Evolutionary conservation across 441 rosid species (phyloP), one percentile per base, ranked within the genome.

Genomic region (Corymbia citriodora): DNA sequence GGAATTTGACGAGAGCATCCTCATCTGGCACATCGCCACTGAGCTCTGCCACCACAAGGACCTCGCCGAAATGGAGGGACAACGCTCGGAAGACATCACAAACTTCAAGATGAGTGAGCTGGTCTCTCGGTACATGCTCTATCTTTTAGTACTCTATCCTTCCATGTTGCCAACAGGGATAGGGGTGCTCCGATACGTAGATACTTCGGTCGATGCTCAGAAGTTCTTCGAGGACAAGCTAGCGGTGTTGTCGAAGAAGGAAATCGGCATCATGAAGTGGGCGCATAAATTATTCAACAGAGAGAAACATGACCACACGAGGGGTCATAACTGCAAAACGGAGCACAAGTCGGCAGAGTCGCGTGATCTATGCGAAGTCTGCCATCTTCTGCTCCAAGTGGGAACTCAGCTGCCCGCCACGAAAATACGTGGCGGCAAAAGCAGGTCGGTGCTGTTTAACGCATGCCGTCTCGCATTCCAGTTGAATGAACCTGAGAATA

Each of bases 401-500:
- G 52, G 29, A 45, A 40, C 83, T 40, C 83, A 40, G 83, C 50
- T 74, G 83, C 83, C 83, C 10, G 52, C 50, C 29, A 23, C 25
- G 0, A 74, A 74, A 40, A 74, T 74, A 21, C 15, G 83, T 1
- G 29, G 83, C 0, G n/a, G 83, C 83, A 23, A 74, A 74, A 74
- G 83, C 0, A 74, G 83, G 83, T 74, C 83, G 83, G 83, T 74
- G 29, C 83, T 74, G n/a, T 74, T 74, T 0, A 52, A 74, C 1
- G 83, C 83, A 6, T 74, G 83, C 52, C 50, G 0, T 74, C 83
- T 74, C n/a, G 52, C 83, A 21, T 74, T 17, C 50, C 83, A 40
- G 50, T 74, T 74, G 83, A 74, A 74, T 2, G 0, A 0, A 0
- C 0, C 8, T n/a, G 83, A 36, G 1, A 3, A 12, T 40, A 1